Evolutionary conservation across 495 filamentous ascomycete species (phyloP).

Genomic region (Penicillium goetzii): DNA sequence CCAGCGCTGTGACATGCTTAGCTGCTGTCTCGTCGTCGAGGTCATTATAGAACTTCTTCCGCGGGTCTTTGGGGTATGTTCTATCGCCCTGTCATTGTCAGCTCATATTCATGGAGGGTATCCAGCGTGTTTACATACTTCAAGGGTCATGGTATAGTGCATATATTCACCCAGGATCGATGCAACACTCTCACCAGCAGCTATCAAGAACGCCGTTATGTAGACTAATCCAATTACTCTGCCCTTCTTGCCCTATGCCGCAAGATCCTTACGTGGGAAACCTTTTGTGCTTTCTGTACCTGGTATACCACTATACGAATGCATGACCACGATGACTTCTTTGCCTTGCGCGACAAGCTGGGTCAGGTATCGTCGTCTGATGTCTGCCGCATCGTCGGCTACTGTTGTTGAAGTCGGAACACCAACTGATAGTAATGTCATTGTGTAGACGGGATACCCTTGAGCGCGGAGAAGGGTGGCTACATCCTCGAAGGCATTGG

Average conservation of each 20-base stretch:
- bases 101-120: neutral
- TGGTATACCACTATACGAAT: constrained; percentile 43
- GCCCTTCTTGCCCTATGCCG: constrained; percentile 10
- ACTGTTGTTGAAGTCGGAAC: constrained; percentile 14
- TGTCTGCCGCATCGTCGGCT: constrained; percentile 22
- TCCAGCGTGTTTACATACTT: constrained; percentile 5
- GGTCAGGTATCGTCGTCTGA: constrained; percentile 25
- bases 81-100: neutral
- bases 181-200: neutral
- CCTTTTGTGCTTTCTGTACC: constrained; percentile 40
- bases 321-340: constrained; percentile 38
- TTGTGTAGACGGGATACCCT: constrained; percentile 24
- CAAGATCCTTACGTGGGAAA: constrained; percentile 19
- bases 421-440: constrained; percentile 21
- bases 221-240: constrained; percentile 23
- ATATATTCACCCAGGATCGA: neutral
- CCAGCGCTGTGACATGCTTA: too few species aligned
- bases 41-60: too few species aligned
- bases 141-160: neutral
- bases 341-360: constrained; percentile 28
- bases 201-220: constrained; percentile 14
- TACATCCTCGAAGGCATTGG: constrained; percentile 34
- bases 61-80: too few species aligned
- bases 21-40: too few species aligned
- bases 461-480: constrained; percentile 17